phyloP scores from a whole-genome alignment of 169 alveolate genomes.

The Eimeria maxima region DNA sequence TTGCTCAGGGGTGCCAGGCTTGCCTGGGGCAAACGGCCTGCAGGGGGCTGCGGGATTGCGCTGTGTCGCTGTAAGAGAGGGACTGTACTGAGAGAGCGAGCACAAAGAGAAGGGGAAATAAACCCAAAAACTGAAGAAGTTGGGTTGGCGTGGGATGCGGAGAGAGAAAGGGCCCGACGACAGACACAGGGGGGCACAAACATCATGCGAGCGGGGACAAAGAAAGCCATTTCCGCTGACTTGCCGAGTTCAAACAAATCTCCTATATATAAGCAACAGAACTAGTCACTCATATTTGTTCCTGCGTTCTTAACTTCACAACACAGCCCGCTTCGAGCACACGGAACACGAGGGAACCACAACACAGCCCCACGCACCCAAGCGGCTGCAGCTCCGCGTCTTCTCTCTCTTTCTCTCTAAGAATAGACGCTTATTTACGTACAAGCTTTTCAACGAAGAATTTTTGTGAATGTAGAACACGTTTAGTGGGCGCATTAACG shows the following conservation, averaged over 20 bases:
- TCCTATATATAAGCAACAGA: background rate
- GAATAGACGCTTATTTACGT: background rate
- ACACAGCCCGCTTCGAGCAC: background rate
- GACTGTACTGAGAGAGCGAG: background rate
- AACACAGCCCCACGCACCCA: slow-evolving; percentile 27
- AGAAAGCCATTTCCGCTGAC: background rate
- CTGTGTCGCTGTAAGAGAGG: slow-evolving; percentile 47
- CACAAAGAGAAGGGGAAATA: background rate
- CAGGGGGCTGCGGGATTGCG: background rate
- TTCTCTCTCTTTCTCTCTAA: background rate
- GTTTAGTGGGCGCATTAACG: background rate
- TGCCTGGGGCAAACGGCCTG: background rate
- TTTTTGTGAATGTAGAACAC: background rate
- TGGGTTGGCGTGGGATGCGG: background rate
- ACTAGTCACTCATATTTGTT: background rate
- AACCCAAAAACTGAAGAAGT: background rate
- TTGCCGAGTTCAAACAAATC: background rate
- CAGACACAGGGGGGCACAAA: slow-evolving; percentile 8
- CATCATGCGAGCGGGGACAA: background rate
- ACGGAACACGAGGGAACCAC: background rate
- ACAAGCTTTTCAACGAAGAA: background rate
- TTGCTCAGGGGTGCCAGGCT: background rate
- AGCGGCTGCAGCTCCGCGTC: background rate
- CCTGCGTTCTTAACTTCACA: background rate
- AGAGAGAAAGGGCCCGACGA: slow-evolving; percentile 32